These are phyloP conservation scores for Vigna hirtella DNA, from an alignment of 306 rosid genomes.

Conservation along the genomic window DNA sequence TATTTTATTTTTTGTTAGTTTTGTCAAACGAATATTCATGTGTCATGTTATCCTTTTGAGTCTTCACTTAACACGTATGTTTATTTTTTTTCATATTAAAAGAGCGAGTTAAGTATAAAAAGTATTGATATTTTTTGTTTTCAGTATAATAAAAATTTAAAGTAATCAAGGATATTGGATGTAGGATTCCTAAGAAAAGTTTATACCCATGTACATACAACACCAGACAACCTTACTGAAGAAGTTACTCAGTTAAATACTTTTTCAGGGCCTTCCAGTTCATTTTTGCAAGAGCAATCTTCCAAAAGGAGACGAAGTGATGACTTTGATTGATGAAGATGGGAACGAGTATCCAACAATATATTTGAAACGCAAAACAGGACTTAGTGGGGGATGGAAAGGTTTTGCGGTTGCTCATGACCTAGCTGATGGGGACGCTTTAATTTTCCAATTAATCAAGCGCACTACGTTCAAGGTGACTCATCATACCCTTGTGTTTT, in stretches of 20 bases:
- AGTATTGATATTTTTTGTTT: no score
- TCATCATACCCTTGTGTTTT: constrained; percentile 12
- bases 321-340: constrained; percentile 68
- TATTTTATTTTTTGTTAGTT: no score
- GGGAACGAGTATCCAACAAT: constrained; percentile 60
- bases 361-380: constrained; percentile 62
- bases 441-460: constrained; percentile 67
- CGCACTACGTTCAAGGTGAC: constrained; percentile 75
- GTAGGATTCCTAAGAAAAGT: background rate
- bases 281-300: constrained; percentile 62
- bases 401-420: constrained; percentile 83
- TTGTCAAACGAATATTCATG: no score
- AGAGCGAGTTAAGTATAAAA: no score
- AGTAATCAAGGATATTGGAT: no score
- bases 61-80: background rate
- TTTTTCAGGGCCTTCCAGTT: constrained; percentile 67
- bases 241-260: background rate
- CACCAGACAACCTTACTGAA: background rate
- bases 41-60: no score
- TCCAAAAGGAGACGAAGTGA: constrained; percentile 51
- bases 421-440: constrained; percentile 82
- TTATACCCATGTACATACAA: background rate
- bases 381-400: constrained; percentile 86
- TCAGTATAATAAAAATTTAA: no score
- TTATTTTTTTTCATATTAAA: no score